Percentiles rank a stretch among this genome's conserved stretches.
phyloP scores from a whole-genome alignment of 495 filamentous ascomycete species.

The Aspergillus sparsus region DNA sequence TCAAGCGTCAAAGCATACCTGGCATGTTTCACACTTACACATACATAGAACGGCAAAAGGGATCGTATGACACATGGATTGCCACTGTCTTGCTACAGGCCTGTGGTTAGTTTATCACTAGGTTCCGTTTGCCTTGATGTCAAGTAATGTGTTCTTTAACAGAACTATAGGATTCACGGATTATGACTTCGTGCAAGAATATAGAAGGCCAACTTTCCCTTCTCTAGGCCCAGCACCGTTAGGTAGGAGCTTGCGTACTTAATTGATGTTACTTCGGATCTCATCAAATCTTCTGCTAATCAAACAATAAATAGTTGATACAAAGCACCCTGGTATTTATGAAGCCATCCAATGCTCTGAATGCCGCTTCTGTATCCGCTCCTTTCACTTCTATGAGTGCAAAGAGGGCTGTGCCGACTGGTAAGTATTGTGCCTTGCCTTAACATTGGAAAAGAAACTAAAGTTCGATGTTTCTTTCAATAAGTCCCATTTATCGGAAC shows the following conservation, averaged over 20 bases:
- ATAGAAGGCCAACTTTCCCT: slow-evolving; percentile 15
- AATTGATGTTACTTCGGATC: no score
- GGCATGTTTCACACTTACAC: background rate
- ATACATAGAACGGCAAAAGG: slow-evolving; percentile 3
- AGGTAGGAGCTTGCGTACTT: background rate
- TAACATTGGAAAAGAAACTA: background rate
- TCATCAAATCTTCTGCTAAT: background rate
- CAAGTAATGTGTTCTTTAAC: background rate
- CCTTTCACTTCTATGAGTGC: slow-evolving; percentile 16
- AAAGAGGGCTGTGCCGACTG: slow-evolving; percentile 7
- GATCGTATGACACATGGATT: slow-evolving; percentile 3
- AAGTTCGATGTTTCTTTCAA: background rate
- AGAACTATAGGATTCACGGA: slow-evolving; percentile 3
- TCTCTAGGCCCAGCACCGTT: slow-evolving; percentile 13
- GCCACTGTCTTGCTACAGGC: slow-evolving; percentile 12
- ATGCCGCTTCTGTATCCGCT: slow-evolving; percentile 16
- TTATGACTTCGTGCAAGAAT: slow-evolving; percentile 16
- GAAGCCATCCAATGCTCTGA: slow-evolving; percentile 17
- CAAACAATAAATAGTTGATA: slow-evolving; percentile 5
- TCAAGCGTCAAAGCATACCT: background rate
- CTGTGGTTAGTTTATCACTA: slow-evolving; percentile 1
- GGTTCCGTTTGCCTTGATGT: background rate
- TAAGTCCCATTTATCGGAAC: background rate
- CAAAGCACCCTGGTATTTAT: slow-evolving; percentile 1
- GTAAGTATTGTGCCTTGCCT: background rate